Evolutionary conservation across 2,329 filamentous ascomycete genomes (phyloP).

Genomic region (Cytospora chrysosperma): DNA sequence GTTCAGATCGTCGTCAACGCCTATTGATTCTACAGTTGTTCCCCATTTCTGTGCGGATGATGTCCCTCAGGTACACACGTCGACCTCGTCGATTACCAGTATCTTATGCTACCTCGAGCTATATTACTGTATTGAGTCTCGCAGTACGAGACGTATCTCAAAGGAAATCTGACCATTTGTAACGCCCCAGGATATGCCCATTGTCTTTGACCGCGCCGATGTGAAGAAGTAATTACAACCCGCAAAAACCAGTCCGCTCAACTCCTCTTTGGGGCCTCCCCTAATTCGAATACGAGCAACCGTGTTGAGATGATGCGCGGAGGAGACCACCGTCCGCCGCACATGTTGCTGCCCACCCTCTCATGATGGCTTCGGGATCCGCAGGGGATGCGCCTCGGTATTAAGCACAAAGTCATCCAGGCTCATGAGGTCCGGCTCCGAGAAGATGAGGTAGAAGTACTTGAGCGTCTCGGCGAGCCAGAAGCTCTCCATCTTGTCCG

Average conservation of each 20-base stretch:
- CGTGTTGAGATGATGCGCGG: not conserved
- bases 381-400: slow-evolving; percentile 55
- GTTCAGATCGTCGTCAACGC: not conserved
- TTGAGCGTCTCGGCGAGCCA: slow-evolving; percentile 77
- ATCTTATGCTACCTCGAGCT: too few species aligned
- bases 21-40: not conserved
- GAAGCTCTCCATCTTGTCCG: slow-evolving; percentile 55
- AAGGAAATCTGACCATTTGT: not conserved
- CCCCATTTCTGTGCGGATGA: not conserved
- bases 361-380: slow-evolving; percentile 25
- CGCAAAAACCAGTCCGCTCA: not conserved
- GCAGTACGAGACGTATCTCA: not conserved
- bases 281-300: not conserved
- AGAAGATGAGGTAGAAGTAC: slow-evolving; percentile 74
- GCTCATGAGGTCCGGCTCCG: slow-evolving; percentile 60
- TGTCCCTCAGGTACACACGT: not conserved
- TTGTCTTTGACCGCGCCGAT: not conserved
- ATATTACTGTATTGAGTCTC: not conserved
- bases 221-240: not conserved
- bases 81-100: too few species aligned
- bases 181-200: not conserved
- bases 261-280: not conserved
- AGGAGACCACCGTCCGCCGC: not conserved
- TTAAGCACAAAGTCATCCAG: slow-evolving; percentile 70
- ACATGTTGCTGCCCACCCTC: not conserved